Percentiles rank a stretch among this genome's conserved stretches.
These are phyloP conservation scores for Cyclotella atomus DNA, from an alignment of 108 stramenopile species.

Conservation along the genomic window DNA sequence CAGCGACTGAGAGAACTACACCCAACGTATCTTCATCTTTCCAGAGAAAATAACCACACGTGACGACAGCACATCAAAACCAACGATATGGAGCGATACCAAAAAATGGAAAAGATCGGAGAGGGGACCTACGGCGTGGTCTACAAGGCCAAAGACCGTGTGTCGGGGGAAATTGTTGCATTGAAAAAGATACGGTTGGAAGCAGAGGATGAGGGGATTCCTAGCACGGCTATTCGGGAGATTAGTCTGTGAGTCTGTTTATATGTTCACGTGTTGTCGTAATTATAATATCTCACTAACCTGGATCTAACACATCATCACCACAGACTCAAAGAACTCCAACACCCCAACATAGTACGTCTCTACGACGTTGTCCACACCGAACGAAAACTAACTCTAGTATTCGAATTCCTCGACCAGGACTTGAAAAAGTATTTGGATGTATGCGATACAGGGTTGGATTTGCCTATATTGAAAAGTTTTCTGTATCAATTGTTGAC, in stretches of 20 bases:
- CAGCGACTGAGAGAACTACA: no score
- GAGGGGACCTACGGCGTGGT: slow-evolving; percentile 99
- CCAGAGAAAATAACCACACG: no score
- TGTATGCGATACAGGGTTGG: slow-evolving; percentile 93
- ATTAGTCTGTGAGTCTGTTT: slow-evolving; percentile 70
- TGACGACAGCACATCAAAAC: no score
- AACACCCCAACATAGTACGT: slow-evolving; percentile 96
- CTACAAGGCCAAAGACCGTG: slow-evolving; percentile 97
- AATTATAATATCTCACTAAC: no score
- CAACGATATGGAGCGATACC: slow-evolving; percentile 95
- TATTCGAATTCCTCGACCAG: slow-evolving; percentile 99
- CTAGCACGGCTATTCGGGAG: slow-evolving; percentile 93
- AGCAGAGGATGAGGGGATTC: slow-evolving; percentile 94
- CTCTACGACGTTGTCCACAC: slow-evolving; percentile 99
- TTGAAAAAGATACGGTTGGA: slow-evolving; percentile 95
- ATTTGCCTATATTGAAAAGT: slow-evolving; percentile 89
- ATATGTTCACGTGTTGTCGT: no score
- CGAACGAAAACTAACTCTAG: slow-evolving; percentile 94
- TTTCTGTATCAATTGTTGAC: slow-evolving; percentile 97
- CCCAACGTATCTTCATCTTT: no score
- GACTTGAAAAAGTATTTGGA: slow-evolving; percentile 97
- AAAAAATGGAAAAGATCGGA: slow-evolving; percentile 92
- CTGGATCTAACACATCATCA: no score
- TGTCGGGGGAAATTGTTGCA: slow-evolving; percentile 92
- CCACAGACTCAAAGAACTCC: slow-evolving; percentile 83